Evolutionary conservation across 2,329 filamentous ascomycete species (phyloP), one percentile per base, ranked within the genome.

Genomic region (Fusarium fujikuroi): DNA sequence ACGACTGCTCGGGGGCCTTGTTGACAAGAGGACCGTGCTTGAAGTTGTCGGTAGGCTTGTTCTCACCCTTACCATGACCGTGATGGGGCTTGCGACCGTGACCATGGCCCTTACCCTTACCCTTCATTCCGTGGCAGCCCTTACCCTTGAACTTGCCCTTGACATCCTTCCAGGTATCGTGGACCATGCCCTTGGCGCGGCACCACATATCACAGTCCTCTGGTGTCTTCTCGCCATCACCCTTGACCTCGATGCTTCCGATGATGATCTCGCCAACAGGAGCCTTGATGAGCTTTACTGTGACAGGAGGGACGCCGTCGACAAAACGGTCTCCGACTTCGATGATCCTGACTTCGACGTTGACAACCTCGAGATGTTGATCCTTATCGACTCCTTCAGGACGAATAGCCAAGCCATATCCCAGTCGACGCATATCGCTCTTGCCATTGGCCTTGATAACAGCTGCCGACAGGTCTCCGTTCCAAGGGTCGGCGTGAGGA

Each of bases 231-330:
- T 47, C 47, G 4, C 58, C 56, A 25, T 78, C 70, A 16, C 81
- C 78, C 72, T 80, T 80, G 52, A 83, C 80, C 57, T 85, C 80
- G 44, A 89, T 81, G 46, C 82, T 81, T 47, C 83, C 85, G 72
- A 93, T 89, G 79, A 89, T 80, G 42, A 92, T 83, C 54, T 87
- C 86, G 60, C 86, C 86, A 21, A 81, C 81, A 8, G 85, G 84
- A 2, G 87, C 89, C 83, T 91, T 88, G 79, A 94, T 84, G 23
- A 93, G 83, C 74, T 87, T 88, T 50, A 93, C 83, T 50, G 88
- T 86, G 64, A 94, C 84, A 34, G 83, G 82, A 42, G 88, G 86
- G 30, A 91, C 83, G 30, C 82, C 85, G 49, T 88, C 82, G 61
- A 92, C 80, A 66, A 90, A 89, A 47, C 84, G 82, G 60, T 85